phyloP scores from a whole-genome alignment of 2,329 filamentous ascomycete species.

The Exserohilum rostratum region DNA sequence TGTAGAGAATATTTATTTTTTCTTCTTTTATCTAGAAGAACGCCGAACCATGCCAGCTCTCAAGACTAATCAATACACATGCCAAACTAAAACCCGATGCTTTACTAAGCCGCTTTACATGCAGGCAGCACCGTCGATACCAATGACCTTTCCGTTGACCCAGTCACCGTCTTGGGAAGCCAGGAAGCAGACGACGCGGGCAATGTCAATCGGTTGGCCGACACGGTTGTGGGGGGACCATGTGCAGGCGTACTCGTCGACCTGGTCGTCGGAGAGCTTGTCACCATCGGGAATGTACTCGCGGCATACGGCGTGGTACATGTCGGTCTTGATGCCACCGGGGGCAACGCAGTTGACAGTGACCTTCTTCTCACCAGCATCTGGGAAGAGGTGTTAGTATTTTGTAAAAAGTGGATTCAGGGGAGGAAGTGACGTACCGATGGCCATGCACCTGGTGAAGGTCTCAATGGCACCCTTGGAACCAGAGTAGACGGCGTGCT shows the following conservation, averaged over 20 bases:
- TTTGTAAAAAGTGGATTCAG: background rate
- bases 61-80: background rate
- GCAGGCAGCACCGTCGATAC: constrained; percentile 53
- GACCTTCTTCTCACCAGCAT: constrained; percentile 61
- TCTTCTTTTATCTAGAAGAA: constrained; percentile 13
- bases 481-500: constrained; percentile 61
- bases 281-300: constrained; percentile 67
- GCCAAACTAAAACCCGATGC: background rate
- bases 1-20: background rate
- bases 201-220: constrained; percentile 71
- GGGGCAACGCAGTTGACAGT: constrained; percentile 67
- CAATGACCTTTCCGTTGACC: constrained; percentile 62
- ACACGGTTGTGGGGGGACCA: constrained; percentile 71
- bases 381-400: constrained; percentile 33
- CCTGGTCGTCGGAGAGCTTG: constrained; percentile 62
- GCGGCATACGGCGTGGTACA: constrained; percentile 68
- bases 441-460: constrained; percentile 61
- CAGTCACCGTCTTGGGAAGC: constrained; percentile 63
- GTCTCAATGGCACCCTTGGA: constrained; percentile 62
- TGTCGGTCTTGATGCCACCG: constrained; percentile 62
- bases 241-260: constrained; percentile 67
- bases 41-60: constrained; percentile 13
- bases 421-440: constrained; percentile 41
- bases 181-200: constrained; percentile 67
- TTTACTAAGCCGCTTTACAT: constrained; percentile 39